These are phyloP conservation scores for Oropetium thomaeum DNA, from an alignment of 176 grass and related monocot species.

Conservation along the genomic window DNA sequence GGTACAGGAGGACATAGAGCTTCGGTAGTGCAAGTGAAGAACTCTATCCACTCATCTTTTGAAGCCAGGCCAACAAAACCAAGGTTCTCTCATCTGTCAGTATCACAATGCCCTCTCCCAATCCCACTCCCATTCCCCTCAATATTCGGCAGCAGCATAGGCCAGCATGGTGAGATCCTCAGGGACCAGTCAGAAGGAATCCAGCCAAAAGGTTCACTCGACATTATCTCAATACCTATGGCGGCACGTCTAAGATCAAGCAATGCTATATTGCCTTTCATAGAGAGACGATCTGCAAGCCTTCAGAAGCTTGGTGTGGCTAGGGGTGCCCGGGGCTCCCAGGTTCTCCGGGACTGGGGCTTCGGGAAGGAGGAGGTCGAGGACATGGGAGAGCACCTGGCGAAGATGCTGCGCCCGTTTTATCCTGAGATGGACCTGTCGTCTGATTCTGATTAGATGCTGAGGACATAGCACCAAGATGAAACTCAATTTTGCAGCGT, in stretches of 20 bases:
- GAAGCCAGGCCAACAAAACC: conserved; percentile 38
- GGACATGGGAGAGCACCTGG: conserved; percentile 72
- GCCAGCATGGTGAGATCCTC: conserved; percentile 62
- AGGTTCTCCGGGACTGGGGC: conserved; percentile 65
- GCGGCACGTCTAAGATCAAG: conserved; percentile 67
- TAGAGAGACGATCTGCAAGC: conserved; percentile 54
- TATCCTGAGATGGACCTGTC: conserved; percentile 28
- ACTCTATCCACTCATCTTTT: conserved; percentile 29
- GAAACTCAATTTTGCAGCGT: neutral
- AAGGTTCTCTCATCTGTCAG: conserved; percentile 66
- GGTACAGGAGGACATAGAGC: conserved; percentile 52
- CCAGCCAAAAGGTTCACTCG: conserved; percentile 54
- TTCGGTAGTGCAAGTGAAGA: conserved; percentile 66
- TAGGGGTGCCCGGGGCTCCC: conserved; percentile 53
- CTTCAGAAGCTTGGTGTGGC: conserved; percentile 55
- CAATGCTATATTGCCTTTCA: conserved; percentile 54
- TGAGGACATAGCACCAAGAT: neutral
- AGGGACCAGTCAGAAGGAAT: conserved; percentile 17
- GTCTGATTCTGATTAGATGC: conserved; percentile 69
- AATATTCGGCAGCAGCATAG: conserved; percentile 53
- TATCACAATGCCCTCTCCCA: conserved; percentile 58
- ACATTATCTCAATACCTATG: conserved; percentile 66
- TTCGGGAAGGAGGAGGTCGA: conserved; percentile 78
- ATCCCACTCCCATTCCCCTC: conserved; percentile 87
- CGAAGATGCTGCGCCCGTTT: conserved; percentile 56